Percentiles rank a stretch among this genome's conserved stretches.
phyloP scores from a whole-genome alignment of 441 rosid genomes.

The Brassica hybrid region DNA sequence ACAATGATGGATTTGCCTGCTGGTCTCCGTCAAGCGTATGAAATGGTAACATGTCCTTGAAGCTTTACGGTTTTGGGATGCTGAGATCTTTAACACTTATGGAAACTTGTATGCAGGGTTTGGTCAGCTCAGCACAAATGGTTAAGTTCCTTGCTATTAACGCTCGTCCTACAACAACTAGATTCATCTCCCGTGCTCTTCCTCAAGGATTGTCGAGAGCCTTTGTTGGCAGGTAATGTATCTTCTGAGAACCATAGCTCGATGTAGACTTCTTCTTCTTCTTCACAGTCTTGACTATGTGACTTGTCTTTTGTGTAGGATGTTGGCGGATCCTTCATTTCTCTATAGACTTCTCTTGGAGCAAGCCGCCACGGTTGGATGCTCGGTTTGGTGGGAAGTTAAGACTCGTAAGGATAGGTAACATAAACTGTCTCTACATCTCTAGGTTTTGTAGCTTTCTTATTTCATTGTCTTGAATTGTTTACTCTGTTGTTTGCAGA shows the following conservation, averaged over 20 bases:
- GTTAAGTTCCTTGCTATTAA: conserved; percentile 85
- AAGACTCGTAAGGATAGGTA: conserved; percentile 91
- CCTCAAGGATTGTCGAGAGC: conserved; percentile 87
- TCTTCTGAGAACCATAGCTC: conserved; percentile 3
- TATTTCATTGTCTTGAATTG: conserved; percentile 28
- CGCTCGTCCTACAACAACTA: conserved; percentile 89
- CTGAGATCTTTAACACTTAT: conserved; percentile 30
- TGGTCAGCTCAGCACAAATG: conserved; percentile 98
- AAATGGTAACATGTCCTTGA: conserved; percentile 63
- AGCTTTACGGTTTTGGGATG: conserved; percentile 24
- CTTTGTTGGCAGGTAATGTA: conserved; percentile 88
- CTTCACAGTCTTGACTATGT: conserved; percentile 9
- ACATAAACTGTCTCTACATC: conserved; percentile 2
- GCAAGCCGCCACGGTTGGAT: conserved; percentile 87
- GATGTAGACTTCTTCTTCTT: not conserved
- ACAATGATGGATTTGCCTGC: conserved; percentile 97
- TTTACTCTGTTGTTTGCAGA: conserved; percentile 49
- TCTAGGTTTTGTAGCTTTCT: conserved; percentile 23
- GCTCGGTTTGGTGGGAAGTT: conserved; percentile 92
- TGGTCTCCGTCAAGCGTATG: conserved; percentile 95
- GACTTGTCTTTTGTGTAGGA: conserved; percentile 55
- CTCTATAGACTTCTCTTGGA: conserved; percentile 85
- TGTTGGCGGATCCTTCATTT: conserved; percentile 97
- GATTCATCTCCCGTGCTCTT: conserved; percentile 83
- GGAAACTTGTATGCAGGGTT: conserved; percentile 64